Conservation (phyloP, 2,329 filamentous ascomycete species). For the Arthrobotrys megalospora region DNA sequence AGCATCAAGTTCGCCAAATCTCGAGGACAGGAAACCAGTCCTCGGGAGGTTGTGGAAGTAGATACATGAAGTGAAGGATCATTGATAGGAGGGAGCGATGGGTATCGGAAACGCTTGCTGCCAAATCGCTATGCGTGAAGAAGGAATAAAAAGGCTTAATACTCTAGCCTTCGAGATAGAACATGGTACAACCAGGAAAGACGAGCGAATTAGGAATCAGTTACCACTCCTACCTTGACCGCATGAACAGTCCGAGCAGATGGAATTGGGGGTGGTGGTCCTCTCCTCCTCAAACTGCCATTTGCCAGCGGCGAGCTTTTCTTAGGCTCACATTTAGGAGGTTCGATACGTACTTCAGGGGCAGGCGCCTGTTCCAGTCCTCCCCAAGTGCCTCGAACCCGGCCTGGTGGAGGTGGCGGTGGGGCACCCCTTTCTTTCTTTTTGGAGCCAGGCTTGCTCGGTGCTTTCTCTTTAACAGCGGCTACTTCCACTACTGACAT, state of each 20-base stretch:
- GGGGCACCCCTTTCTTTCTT: conserved; percentile 64
- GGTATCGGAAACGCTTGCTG: conserved; percentile 12
- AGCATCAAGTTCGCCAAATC: not conserved
- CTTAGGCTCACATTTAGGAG: conserved; percentile 15
- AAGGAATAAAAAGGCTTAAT: not conserved
- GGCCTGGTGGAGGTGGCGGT: conserved; percentile 48
- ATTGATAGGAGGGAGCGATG: not conserved
- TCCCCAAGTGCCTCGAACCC: conserved; percentile 45
- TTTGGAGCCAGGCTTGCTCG: conserved; percentile 83
- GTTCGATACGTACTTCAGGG: not conserved
- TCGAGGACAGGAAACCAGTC: not conserved
- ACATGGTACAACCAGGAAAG: not conserved
- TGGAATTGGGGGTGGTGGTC: conserved; percentile 48
- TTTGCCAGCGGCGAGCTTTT: conserved; percentile 25
- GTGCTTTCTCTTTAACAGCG: conserved; percentile 84
- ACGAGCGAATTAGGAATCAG: conserved; percentile 9
- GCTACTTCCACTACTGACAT: conserved; percentile 85
- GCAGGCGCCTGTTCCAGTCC: conserved; percentile 41
- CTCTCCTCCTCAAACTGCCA: conserved; percentile 41
- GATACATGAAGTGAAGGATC: conserved; percentile 24
- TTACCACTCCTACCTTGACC: conserved; percentile 44
- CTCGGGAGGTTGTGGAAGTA: conserved; percentile 10
- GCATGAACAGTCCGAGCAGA: conserved; percentile 53
- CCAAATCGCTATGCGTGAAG: conserved; percentile 6
- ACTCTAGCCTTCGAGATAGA: not conserved